Percentiles rank a stretch among this genome's conserved stretches.
Conservation (phyloP, 352 stramenopile species). For the Phytophthora idaei region DNA sequence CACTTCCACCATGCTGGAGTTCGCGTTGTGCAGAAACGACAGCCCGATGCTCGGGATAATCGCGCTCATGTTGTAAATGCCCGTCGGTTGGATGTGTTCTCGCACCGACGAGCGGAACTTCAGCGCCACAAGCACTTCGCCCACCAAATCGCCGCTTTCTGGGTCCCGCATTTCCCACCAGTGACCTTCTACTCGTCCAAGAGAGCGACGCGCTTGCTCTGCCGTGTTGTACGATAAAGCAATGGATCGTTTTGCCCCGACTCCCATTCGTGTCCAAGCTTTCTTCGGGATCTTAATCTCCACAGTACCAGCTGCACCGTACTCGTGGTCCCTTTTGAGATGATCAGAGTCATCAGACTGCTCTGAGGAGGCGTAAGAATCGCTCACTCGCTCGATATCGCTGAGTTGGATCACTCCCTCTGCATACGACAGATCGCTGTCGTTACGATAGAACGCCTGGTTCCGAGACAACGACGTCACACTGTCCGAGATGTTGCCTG, state of each 20-base stretch:
- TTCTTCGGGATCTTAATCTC: constrained; percentile 88
- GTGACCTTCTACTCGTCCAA: constrained; percentile 76
- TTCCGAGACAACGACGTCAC: constrained; percentile 39
- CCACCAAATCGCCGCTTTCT: constrained; percentile 73
- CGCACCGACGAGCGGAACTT: constrained; percentile 78
- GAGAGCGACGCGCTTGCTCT: constrained; percentile 68
- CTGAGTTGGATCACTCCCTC: constrained; percentile 58
- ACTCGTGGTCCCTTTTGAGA: constrained; percentile 32
- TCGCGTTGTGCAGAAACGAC: constrained; percentile 87
- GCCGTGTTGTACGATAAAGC: constrained; percentile 81
- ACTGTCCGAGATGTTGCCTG: constrained; percentile 37
- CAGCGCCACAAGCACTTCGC: constrained; percentile 81
- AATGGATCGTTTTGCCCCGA: constrained; percentile 70
- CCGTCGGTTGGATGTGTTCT: constrained; percentile 55
- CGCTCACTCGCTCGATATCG: constrained; percentile 64
- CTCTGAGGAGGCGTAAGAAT: constrained; percentile 75
- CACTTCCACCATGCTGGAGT: constrained; percentile 86
- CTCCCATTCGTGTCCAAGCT: constrained; percentile 76
- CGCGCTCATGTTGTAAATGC: constrained; percentile 79
- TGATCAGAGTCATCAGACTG: constrained; percentile 49
- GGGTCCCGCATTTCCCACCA: constrained; percentile 88
- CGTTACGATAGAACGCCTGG: constrained; percentile 51
- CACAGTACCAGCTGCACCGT: constrained; percentile 55
- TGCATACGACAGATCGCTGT: constrained; percentile 51
- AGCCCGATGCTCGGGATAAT: constrained; percentile 83